phyloP scores from a whole-genome alignment of 345 rosid species.

The Salix purpurea region DNA sequence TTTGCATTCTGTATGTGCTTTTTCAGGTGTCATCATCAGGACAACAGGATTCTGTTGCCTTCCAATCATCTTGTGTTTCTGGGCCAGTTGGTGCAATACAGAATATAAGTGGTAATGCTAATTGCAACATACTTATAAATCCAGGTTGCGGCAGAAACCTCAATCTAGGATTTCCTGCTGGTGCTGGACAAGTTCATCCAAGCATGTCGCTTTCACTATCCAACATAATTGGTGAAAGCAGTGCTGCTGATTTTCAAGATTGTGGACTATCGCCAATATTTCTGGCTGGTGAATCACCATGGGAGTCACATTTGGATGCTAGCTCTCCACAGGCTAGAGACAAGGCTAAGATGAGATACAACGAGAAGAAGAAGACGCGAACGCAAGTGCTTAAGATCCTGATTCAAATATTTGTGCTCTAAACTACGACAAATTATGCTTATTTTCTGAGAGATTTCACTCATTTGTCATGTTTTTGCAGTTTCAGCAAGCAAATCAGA shows the following conservation, averaged over 20 bases:
- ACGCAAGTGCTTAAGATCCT: constrained; percentile 32
- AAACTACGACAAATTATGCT: not conserved
- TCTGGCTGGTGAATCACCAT: constrained; percentile 56
- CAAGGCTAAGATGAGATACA: constrained; percentile 77
- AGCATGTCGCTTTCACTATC: constrained; percentile 55
- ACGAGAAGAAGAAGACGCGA: constrained; percentile 70
- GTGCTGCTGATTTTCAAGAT: constrained; percentile 59
- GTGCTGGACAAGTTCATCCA: constrained; percentile 47
- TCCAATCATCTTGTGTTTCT: constrained; percentile 34
- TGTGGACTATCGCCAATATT: constrained; percentile 53
- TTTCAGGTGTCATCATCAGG: constrained; percentile 50
- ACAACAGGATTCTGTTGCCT: constrained; percentile 36
- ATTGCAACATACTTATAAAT: constrained; percentile 36
- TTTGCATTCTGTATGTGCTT: not conserved
- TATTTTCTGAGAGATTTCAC: not conserved
- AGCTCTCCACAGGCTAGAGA: constrained; percentile 65
- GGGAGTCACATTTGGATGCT: constrained; percentile 67
- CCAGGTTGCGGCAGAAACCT: constrained; percentile 38
- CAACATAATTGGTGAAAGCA: constrained; percentile 59
- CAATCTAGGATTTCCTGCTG: constrained; percentile 39
- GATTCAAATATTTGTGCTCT: not conserved
- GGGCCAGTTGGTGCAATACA: constrained; percentile 26
- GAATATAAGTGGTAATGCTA: constrained; percentile 16
- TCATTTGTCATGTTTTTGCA: constrained; percentile 19
- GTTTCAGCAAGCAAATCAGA: constrained; percentile 82